phyloP scores from a whole-genome alignment of 331 rosid genomes.

The Pyrus hybrid region DNA sequence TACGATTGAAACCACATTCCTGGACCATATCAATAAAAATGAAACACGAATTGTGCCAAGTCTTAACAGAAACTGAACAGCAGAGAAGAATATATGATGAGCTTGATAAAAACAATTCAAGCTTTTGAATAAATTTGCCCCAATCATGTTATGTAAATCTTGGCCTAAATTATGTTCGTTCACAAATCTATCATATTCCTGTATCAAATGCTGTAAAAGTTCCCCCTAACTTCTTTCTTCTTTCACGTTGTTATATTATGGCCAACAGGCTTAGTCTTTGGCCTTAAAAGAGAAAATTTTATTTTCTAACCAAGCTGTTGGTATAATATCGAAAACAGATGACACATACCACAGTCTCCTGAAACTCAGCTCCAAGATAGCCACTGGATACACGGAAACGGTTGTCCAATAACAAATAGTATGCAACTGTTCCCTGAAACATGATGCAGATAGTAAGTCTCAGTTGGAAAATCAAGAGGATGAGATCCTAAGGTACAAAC shows the following conservation, averaged over 20 bases:
- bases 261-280: neutral
- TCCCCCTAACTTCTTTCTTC: neutral
- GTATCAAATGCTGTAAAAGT: neutral
- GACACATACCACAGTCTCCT: slow-evolving; percentile 63
- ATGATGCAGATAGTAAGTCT: slow-evolving; percentile 14
- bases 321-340: neutral
- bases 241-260: no score
- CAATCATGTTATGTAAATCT: neutral
- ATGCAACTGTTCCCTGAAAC: slow-evolving; percentile 93
- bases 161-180: neutral
- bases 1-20: slow-evolving; percentile 57
- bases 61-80: neutral
- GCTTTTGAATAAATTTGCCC: neutral
- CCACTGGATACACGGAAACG: slow-evolving; percentile 76
- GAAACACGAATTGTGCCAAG: neutral
- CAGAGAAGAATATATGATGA: neutral
- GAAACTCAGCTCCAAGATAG: slow-evolving; percentile 90
- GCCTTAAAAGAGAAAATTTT: neutral
- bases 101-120: neutral
- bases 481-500: slow-evolving; percentile 27
- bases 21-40: slow-evolving; percentile 9
- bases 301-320: neutral
- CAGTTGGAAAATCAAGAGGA: neutral
- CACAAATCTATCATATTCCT: neutral
- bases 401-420: slow-evolving; percentile 73